Percentiles rank a stretch among this genome's conserved stretches.
phyloP scores from a whole-genome alignment of 1,284 basidiomycete species.

The Marasmius fiardii region DNA sequence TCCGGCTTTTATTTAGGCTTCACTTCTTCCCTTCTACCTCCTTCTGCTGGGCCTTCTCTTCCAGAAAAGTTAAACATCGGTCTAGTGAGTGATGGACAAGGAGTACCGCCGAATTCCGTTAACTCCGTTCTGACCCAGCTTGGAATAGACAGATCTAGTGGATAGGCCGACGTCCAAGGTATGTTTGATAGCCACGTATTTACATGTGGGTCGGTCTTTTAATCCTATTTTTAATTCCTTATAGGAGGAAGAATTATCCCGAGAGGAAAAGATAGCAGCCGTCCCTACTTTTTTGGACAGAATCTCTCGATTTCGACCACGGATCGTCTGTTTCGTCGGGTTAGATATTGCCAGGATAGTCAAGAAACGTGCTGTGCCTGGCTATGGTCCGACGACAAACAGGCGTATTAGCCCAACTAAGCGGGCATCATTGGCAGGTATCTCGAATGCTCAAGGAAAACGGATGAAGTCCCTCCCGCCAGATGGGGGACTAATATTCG shows the following conservation, averaged over 20 bases:
- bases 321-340: constrained; percentile 10
- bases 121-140: too few relatives aligned
- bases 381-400: not conserved
- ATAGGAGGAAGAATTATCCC: constrained; percentile 1
- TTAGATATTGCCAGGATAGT: not conserved
- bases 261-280: not conserved
- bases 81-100: not conserved
- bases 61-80: not conserved
- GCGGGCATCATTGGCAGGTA: not conserved
- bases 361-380: not conserved
- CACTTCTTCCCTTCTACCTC: not conserved
- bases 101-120: too few relatives aligned
- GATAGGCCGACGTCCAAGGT: constrained; percentile 1
- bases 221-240: not conserved
- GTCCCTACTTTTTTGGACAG: not conserved
- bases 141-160: constrained; percentile 5
- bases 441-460: not conserved
- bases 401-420: not conserved
- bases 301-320: not conserved
- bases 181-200: not conserved
- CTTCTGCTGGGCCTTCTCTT: not conserved
- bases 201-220: not conserved
- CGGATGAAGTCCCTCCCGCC: not conserved
- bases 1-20: too few relatives aligned
- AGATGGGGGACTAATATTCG: not conserved